Base-by-base conservation (phyloP, 805 yeast genomes). In the Pichia heedii region DNA sequence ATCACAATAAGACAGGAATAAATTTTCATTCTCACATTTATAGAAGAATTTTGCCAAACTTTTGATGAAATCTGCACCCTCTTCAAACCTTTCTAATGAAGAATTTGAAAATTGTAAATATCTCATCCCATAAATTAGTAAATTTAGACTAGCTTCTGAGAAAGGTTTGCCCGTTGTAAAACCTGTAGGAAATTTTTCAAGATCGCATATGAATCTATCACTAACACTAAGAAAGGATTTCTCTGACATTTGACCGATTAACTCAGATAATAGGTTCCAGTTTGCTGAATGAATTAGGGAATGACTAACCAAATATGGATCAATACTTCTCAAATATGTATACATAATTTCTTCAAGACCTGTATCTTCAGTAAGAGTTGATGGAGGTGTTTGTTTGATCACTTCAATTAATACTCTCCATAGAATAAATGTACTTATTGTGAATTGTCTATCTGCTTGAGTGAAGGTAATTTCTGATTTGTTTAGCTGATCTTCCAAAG, bases 331-430 rank as follows among this genome's bases (percentile, higher is more conserved):
- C 43, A 93, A 66, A 61, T 93, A 97, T 15, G 86, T 80, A 66
- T 87, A 93, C 24, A 90, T 94, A 41, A 89, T 89, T 52, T 93
- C 97, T 60, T 93, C 97, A 10, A 93, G 68, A 18, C 84, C 82
- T 33, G 90, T 67, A 47, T 85, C 95, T 40, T 79, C 86, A 7
- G 89, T 94, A 43, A 81, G 69, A 0, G 75, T 73, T 11, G 77
- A 80, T n/a, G 74, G 67, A 8, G 95, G 81, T 1, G 94, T 79
- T 57, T 90, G 97, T 51, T 81, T 79, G 18, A 90, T 95, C 12
- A 93, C 88, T 57, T 90, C 97, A 43, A 90, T 84, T 41, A 93
- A 69, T 0, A 89, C 97, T 36, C 98, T 74, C 62, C 97, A 90
- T 16, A 93, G 63, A 30, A 93, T 84, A 60, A 79, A 93, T 18